Conservation (phyloP, 148 eudicot genomes). For the Vaccinium darrowii region DNA sequence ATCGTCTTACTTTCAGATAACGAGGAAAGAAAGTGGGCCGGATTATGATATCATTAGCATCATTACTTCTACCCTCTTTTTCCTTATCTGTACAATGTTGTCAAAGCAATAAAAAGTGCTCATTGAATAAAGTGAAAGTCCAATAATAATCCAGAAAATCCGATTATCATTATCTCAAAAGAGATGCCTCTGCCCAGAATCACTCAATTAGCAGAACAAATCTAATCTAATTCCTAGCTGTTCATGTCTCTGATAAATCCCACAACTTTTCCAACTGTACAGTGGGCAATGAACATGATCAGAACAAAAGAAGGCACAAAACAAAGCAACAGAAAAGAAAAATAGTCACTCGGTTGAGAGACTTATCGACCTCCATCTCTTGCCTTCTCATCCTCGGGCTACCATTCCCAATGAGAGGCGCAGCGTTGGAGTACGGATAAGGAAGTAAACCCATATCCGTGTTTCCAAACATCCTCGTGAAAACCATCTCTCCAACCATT, state of each 20-base stretch:
- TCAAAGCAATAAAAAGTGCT: background rate
- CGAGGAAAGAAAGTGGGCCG: too few relatives aligned
- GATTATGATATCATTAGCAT: background rate
- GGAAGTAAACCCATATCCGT: slow-evolving; percentile 40
- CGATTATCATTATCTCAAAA: background rate
- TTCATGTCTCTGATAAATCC: background rate
- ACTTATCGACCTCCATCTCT: slow-evolving; percentile 65
- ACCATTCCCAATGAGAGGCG: slow-evolving; percentile 29
- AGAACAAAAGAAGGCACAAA: slow-evolving; percentile 48
- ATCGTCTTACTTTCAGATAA: background rate
- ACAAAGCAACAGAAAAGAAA: slow-evolving; percentile 66
- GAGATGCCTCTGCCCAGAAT: background rate
- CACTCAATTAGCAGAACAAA: background rate
- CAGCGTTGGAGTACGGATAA: slow-evolving; percentile 45
- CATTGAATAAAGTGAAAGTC: background rate
- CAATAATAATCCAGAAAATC: background rate
- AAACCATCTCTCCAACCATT: slow-evolving; percentile 71
- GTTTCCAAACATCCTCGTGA: slow-evolving; percentile 64
- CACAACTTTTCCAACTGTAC: background rate
- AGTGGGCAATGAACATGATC: background rate
- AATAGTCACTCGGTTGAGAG: slow-evolving; percentile 59
- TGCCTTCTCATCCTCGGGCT: slow-evolving; percentile 71
- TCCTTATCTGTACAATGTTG: background rate
- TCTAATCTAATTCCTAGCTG: background rate
- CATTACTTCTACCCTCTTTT: background rate